Conservation (phyloP, 2,329 filamentous ascomycete species). For the Microcyclosporella mali region DNA sequence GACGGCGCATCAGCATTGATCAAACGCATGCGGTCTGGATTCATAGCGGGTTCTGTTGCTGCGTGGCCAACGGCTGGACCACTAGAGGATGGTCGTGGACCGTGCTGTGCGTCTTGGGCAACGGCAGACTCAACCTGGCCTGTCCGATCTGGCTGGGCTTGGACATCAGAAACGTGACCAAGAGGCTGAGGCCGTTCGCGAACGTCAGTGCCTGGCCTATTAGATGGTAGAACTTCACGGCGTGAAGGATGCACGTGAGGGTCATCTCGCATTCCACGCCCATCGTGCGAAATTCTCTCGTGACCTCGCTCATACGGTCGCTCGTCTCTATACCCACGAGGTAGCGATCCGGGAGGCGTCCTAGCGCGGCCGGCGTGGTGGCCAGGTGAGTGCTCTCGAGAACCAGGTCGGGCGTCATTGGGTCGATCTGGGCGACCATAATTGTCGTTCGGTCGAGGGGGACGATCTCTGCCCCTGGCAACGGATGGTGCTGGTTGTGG, state of each 20-base stretch:
- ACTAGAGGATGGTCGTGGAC: constrained; percentile 4
- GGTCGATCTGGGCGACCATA: constrained; percentile 43
- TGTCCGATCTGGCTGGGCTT: constrained; percentile 17
- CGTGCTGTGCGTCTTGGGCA: constrained; percentile 11
- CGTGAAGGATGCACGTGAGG: constrained; percentile 7
- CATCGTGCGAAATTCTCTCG: constrained; percentile 6
- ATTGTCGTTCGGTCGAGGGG: constrained; percentile 31
- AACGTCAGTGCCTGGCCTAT: constrained; percentile 7
- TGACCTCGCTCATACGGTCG: constrained; percentile 12
- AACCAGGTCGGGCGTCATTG: constrained; percentile 29
- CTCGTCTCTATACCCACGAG: constrained; percentile 17
- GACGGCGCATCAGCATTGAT: constrained; percentile 28
- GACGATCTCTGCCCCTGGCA: constrained; percentile 17
- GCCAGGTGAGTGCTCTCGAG: constrained; percentile 38
- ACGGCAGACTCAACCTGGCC: constrained; percentile 14
- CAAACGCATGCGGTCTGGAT: constrained; percentile 40
- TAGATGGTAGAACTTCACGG: constrained; percentile 10
- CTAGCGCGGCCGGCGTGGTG: constrained; percentile 30
- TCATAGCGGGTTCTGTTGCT: constrained; percentile 26
- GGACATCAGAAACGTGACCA: constrained; percentile 10
- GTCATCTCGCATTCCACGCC: constrained; percentile 16
- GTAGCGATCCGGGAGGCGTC: constrained; percentile 27
- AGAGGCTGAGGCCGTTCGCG: constrained; percentile 11
- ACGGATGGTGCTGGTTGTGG: constrained; percentile 9
- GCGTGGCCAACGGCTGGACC: constrained; percentile 1